A percentile compares a stretch with the other conserved stretches of the same genome.
Conservation (phyloP, 2,329 filamentous ascomycete genomes). For the Sphaceloma murrayae region DNA sequence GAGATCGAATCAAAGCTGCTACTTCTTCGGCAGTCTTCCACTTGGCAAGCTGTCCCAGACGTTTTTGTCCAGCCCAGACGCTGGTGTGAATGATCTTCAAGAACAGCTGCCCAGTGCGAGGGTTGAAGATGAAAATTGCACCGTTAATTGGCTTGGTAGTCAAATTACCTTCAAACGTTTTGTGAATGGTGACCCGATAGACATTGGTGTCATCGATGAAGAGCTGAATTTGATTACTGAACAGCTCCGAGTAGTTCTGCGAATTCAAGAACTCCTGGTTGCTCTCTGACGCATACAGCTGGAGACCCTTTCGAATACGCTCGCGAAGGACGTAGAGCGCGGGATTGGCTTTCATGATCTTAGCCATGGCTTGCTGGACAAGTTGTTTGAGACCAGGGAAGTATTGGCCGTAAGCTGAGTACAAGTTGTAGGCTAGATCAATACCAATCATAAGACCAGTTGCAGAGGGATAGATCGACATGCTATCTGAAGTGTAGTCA, state of each 20-base stretch:
- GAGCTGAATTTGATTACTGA: conserved; percentile 97
- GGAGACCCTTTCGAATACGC: conserved; percentile 95
- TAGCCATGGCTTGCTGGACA: conserved; percentile 96
- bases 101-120: conserved; percentile 94
- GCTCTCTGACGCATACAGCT: conserved; percentile 95
- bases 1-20: conserved; percentile 84
- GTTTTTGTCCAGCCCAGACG: conserved; percentile 98
- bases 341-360: conserved; percentile 99
- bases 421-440: conserved; percentile 94
- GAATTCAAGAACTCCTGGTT: conserved; percentile 99
- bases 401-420: conserved; percentile 96
- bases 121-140: conserved; percentile 99
- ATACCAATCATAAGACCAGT: conserved; percentile 97
- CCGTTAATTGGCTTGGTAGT: conserved; percentile 99
- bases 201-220: conserved; percentile 99
- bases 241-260: conserved; percentile 97
- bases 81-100: conserved; percentile 99
- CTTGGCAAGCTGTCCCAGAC: conserved; percentile 93
- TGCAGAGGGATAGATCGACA: conserved; percentile 95
- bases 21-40: conserved; percentile 99
- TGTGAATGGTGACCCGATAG: conserved; percentile 98
- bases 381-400: conserved; percentile 95
- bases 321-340: conserved; percentile 92
- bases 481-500: conserved; percentile 96
- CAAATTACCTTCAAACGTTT: conserved; percentile 98